A percentile compares a stretch with the other conserved stretches of the same genome.
These are phyloP conservation scores for Colletotrichum destructivum DNA, from an alignment of 2,329 filamentous ascomycete species.

Conservation along the genomic window DNA sequence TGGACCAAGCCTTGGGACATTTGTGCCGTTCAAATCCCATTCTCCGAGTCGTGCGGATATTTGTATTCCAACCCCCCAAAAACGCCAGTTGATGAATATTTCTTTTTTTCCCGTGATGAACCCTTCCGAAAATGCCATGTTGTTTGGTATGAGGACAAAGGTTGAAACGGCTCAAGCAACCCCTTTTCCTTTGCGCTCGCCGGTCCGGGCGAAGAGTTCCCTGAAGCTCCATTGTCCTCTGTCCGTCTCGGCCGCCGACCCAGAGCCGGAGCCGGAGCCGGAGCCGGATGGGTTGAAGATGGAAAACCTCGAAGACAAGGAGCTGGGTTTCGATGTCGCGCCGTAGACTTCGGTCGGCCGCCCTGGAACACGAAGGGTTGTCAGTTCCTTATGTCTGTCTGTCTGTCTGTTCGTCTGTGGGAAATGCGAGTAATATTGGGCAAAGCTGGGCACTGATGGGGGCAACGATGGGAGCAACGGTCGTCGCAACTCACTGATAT, in stretches of 20 bases:
- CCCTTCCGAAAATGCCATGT: not conserved
- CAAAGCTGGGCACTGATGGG: too few species aligned
- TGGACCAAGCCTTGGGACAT: too few species aligned
- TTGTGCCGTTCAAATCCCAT: not conserved
- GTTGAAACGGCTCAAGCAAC: not conserved
- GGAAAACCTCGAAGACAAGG: constrained; percentile 14
- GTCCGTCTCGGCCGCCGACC: constrained; percentile 18
- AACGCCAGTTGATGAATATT: not conserved
- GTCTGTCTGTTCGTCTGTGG: not conserved
- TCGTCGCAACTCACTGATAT: constrained; percentile 53
- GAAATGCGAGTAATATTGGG: not conserved
- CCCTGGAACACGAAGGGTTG: constrained; percentile 30
- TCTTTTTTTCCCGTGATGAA: too few species aligned
- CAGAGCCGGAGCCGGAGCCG: too few species aligned
- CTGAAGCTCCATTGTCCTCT: constrained; percentile 34
- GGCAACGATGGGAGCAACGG: too few species aligned
- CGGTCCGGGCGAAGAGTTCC: constrained; percentile 30
- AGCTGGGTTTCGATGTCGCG: constrained; percentile 27
- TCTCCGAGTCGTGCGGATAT: not conserved
- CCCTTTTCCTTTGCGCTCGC: constrained; percentile 33
- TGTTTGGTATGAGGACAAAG: not conserved
- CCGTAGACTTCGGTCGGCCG: constrained; percentile 48
- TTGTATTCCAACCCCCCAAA: too few species aligned
- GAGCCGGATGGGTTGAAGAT: constrained; percentile 7
- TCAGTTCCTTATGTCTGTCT: not conserved